Evolutionary conservation across 257 asterid genomes (phyloP).

Genomic region (Cruciata laevipes): DNA sequence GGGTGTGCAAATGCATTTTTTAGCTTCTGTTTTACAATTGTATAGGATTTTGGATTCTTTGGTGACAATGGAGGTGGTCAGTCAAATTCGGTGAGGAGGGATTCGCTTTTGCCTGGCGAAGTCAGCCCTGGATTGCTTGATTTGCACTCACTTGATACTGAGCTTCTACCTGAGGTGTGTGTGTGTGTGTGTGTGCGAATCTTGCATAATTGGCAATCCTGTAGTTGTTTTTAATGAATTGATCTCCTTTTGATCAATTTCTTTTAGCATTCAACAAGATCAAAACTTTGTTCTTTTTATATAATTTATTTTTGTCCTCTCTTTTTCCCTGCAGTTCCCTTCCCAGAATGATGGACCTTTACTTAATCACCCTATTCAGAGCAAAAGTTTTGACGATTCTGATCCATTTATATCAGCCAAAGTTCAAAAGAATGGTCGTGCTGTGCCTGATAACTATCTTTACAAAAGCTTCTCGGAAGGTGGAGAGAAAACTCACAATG

Average conservation of each 20-base stretch:
- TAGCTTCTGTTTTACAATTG: not conserved
- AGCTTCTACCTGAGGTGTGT: slow-evolving; percentile 29
- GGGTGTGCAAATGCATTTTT: not conserved
- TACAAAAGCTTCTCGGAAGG: slow-evolving; percentile 21
- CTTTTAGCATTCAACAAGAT: not conserved
- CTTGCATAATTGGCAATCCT: slow-evolving; percentile 4
- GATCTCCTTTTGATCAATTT: not conserved
- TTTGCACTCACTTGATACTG: slow-evolving; percentile 31
- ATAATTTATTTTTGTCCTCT: not conserved
- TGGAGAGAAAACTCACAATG: slow-evolving; percentile 25
- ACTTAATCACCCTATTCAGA: slow-evolving; percentile 11
- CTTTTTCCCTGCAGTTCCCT: slow-evolving; percentile 18
- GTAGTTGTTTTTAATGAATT: not conserved
- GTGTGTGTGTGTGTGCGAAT: not conserved
- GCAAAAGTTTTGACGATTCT: slow-evolving; percentile 23
- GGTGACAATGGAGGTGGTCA: slow-evolving; percentile 18
- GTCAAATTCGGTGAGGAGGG: slow-evolving; percentile 19
- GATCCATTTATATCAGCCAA: slow-evolving; percentile 15
- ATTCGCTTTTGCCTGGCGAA: slow-evolving; percentile 17
- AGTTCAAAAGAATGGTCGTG: slow-evolving; percentile 13
- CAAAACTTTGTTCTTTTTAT: not conserved
- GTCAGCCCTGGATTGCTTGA: slow-evolving; percentile 34
- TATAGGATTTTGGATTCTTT: slow-evolving; percentile 30
- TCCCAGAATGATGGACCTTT: slow-evolving; percentile 18
- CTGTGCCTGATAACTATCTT: slow-evolving; percentile 18